These are phyloP conservation scores for Acanthamoeba culbertsoni DNA, from an alignment of 208 protist species.

Conservation along the genomic window DNA sequence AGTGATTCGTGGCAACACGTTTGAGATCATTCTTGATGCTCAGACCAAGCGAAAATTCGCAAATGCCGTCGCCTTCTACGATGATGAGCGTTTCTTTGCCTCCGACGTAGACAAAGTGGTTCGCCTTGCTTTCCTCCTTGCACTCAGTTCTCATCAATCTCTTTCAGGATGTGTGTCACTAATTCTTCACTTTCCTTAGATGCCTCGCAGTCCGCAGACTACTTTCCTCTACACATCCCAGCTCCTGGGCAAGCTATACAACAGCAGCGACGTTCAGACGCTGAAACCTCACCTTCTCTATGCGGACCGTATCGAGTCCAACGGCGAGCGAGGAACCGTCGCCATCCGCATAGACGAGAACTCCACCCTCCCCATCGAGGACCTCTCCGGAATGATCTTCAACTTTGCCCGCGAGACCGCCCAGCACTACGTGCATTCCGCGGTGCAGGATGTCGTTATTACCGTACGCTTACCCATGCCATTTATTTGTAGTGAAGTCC, in stretches of 20 bases:
- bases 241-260: slow-evolving; percentile 58
- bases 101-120: slow-evolving; percentile 86
- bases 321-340: slow-evolving; percentile 70
- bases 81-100: slow-evolving; percentile 88
- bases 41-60: slow-evolving; percentile 91
- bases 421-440: slow-evolving; percentile 70
- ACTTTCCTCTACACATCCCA: slow-evolving; percentile 62
- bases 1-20: slow-evolving; percentile 74
- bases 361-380: slow-evolving; percentile 84
- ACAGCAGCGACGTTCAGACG: not conserved
- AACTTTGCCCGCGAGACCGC: slow-evolving; percentile 83
- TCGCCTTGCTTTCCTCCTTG: not conserved
- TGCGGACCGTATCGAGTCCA: slow-evolving; percentile 44
- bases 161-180: not conserved
- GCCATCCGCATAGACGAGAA: slow-evolving; percentile 77
- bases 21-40: slow-evolving; percentile 92
- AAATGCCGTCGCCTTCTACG: slow-evolving; percentile 88
- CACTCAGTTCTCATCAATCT: not conserved
- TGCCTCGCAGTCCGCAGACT: not conserved
- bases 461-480: slow-evolving; percentile 74
- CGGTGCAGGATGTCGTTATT: slow-evolving; percentile 86
- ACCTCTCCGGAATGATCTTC: slow-evolving; percentile 89
- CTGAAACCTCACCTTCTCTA: slow-evolving; percentile 54
- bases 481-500: too few relatives aligned
- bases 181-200: not conserved